Percentiles rank a stretch among this genome's conserved stretches.
Conservation (phyloP, 352 stramenopile species). For the Pythium graminicola region DNA sequence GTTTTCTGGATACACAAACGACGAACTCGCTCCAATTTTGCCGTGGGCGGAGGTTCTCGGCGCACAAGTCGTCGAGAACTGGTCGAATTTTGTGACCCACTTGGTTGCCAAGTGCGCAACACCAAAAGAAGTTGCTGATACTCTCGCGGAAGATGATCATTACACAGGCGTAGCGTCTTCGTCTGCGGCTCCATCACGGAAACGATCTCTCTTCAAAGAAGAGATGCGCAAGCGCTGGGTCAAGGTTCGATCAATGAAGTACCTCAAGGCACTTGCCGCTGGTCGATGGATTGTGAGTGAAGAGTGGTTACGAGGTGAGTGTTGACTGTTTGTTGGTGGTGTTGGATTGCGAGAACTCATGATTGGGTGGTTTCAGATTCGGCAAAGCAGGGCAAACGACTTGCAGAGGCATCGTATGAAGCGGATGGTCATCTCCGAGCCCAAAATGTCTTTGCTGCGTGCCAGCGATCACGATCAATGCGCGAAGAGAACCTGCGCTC, state of each 20-base stretch:
- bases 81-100: slow-evolving; percentile 57
- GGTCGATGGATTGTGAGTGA: slow-evolving; percentile 83
- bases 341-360: too few species aligned
- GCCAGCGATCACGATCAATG: slow-evolving; percentile 20
- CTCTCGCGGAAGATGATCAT: slow-evolving; percentile 18
- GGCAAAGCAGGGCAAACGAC: slow-evolving; percentile 17
- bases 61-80: slow-evolving; percentile 28
- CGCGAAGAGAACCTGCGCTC: slow-evolving; percentile 23
- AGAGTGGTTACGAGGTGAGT: slow-evolving; percentile 60
- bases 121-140: slow-evolving; percentile 27
- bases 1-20: slow-evolving; percentile 24
- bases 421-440: slow-evolving; percentile 27
- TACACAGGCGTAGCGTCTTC: neutral
- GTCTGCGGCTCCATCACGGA: slow-evolving; percentile 16
- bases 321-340: too few species aligned
- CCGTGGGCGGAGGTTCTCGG: slow-evolving; percentile 15
- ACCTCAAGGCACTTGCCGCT: slow-evolving; percentile 70
- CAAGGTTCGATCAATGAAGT: slow-evolving; percentile 82
- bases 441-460: slow-evolving; percentile 20
- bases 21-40: slow-evolving; percentile 17
- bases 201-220: slow-evolving; percentile 46
- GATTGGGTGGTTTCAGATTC: too few species aligned
- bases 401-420: slow-evolving; percentile 25
- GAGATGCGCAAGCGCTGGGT: slow-evolving; percentile 52
- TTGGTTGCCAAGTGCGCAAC: slow-evolving; percentile 76